A percentile compares a stretch with the other conserved stretches of the same genome.
Evolutionary conservation across 495 filamentous ascomycete genomes (phyloP).

Genomic region (Tuber melanosporum): DNA sequence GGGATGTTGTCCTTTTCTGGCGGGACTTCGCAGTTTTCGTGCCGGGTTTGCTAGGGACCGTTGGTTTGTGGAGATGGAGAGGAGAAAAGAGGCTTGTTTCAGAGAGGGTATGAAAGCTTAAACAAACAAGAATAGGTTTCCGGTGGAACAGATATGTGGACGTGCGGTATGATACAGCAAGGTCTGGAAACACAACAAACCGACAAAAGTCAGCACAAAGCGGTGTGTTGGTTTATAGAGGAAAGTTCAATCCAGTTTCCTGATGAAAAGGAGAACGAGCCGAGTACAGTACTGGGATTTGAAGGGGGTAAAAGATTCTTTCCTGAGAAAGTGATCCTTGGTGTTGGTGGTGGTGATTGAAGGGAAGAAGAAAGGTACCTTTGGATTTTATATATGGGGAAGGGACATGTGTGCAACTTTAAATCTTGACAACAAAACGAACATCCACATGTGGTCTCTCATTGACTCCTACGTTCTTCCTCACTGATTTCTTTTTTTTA

Average conservation of each 20-base stretch:
- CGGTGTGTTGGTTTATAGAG: conserved; percentile 3
- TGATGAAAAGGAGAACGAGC: not conserved
- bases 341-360: conserved; percentile 6
- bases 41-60: conserved; percentile 6
- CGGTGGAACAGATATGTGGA: conserved; percentile 2
- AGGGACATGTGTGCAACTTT: conserved; percentile 31
- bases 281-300: not conserved
- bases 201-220: not conserved
- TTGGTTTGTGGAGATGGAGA: conserved; percentile 26
- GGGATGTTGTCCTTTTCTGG: conserved; percentile 1
- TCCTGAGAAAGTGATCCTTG: not conserved
- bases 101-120: not conserved
- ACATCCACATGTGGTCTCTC: conserved; percentile 20
- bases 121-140: not conserved
- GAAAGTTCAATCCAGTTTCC: not conserved
- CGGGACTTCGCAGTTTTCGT: not conserved
- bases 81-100: conserved; percentile 1
- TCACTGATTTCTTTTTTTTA: conserved; percentile 16
- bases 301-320: not conserved
- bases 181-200: conserved; percentile 2
- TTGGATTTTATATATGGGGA: conserved; percentile 32
- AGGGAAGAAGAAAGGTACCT: conserved; percentile 32
- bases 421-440: conserved; percentile 32
- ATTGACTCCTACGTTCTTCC: conserved; percentile 21
- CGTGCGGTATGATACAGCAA: not conserved